Conservation (phyloP, 352 stramenopile genomes). For the Phytophthora litchii region DNA sequence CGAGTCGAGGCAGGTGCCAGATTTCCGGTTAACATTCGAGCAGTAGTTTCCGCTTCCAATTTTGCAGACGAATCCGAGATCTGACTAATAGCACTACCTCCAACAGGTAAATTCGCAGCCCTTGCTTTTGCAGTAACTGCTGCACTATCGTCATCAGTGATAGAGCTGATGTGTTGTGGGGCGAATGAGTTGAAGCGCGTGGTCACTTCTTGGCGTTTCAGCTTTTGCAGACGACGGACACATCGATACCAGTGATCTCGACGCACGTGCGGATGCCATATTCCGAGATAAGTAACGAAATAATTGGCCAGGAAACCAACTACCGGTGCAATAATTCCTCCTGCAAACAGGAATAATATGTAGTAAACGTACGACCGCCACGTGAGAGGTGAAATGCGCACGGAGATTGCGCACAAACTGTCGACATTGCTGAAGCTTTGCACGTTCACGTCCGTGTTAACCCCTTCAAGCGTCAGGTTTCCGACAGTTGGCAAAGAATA, state of each 20-base stretch:
- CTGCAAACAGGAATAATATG: slow-evolving; percentile 71
- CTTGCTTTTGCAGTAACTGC: slow-evolving; percentile 38
- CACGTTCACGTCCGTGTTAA: slow-evolving; percentile 52
- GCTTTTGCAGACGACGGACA: slow-evolving; percentile 71
- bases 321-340: slow-evolving; percentile 70
- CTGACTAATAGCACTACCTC: slow-evolving; percentile 30
- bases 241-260: slow-evolving; percentile 86
- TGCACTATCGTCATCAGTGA: slow-evolving; percentile 41
- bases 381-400: slow-evolving; percentile 59
- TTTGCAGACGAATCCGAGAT: slow-evolving; percentile 43
- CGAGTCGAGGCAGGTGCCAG: slow-evolving; percentile 29
- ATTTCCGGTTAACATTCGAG: slow-evolving; percentile 33
- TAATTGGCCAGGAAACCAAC: slow-evolving; percentile 78
- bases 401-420: slow-evolving; percentile 67
- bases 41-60: slow-evolving; percentile 30
- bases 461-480: slow-evolving; percentile 51
- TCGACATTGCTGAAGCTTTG: slow-evolving; percentile 51
- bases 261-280: slow-evolving; percentile 86
- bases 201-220: slow-evolving; percentile 76
- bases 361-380: slow-evolving; percentile 71
- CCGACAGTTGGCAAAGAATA: slow-evolving; percentile 45
- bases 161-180: slow-evolving; percentile 55
- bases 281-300: slow-evolving; percentile 74
- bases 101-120: slow-evolving; percentile 21
- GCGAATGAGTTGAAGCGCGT: slow-evolving; percentile 85